Base-by-base conservation (phyloP, 257 asterid species). In the Pogostemon cablin region DNA sequence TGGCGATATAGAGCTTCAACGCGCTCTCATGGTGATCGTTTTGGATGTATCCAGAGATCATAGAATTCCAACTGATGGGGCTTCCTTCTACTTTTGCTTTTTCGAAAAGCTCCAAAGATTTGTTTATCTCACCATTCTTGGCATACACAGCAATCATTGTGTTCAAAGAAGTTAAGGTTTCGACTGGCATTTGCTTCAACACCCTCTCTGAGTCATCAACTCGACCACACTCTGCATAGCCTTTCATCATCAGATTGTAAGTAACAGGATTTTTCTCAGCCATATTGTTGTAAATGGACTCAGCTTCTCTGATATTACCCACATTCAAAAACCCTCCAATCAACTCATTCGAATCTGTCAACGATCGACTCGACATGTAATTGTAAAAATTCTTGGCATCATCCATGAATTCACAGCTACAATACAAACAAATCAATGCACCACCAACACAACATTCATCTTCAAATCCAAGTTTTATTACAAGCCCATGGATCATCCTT, bases 1-100 rank as follows among this genome's bases (percentile, higher is more conserved):
- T 92, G 52, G 81, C 59, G 11, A 43, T 9, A 64, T 90, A 92
- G 53, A 92, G 77, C 17, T 66, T 71, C 3, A 92, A 32, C 0
- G 95, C 98, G 9, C 72, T 76, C 67, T 90, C 89, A 3, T 84
- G 77, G 35, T 69, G 86, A 78, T 72, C 77, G 46, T 80, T 88
- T 46, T 80, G 86, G 70, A 83, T 72, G 64, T 75, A 88, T 62
- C 95, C 98, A 3, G 96, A 85, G 39, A 92, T 92, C 95, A 90
- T 83, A n/a, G 96, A 85, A 72, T 90, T 92, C 96, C 98, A 92
- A 58, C 90, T 85, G 47, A 90, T 65, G 10, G 97, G 71, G 71
- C 80, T 73, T 69, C 86, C 81, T 70, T 88, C 87, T 74, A 62
- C 79, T 73, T 80, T 92, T 9, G 77, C 81, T 71, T 67, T 80